phyloP scores from a whole-genome alignment of 371 early-diverging fungal species.

The Mortierella polycephala region DNA sequence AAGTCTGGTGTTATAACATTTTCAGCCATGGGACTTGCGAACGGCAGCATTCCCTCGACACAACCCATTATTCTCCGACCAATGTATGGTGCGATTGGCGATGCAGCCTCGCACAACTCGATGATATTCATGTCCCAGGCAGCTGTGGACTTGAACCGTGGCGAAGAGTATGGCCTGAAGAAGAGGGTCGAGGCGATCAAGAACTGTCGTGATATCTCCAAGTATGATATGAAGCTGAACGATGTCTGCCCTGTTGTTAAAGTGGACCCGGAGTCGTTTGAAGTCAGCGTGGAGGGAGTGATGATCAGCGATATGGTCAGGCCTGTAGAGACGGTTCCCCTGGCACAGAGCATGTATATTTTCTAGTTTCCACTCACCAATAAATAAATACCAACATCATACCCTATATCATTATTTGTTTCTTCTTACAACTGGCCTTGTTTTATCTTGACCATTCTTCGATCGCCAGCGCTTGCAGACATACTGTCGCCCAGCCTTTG shows the following conservation, averaged over 20 bases:
- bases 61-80: constrained; percentile 87
- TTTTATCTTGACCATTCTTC: too few species aligned
- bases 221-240: constrained; percentile 90
- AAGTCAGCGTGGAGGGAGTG: constrained; percentile 82
- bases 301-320: constrained; percentile 67
- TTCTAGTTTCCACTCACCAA: constrained; percentile 63
- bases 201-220: constrained; percentile 79
- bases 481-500: too few species aligned
- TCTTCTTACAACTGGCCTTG: too few species aligned
- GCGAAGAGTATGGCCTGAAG: constrained; percentile 67
- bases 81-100: constrained; percentile 81
- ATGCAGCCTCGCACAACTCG: constrained; percentile 65
- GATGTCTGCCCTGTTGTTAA: constrained; percentile 75
- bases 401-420: too few species aligned
- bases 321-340: constrained; percentile 76
- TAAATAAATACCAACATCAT: background rate
- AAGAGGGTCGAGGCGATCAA: constrained; percentile 80
- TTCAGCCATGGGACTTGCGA: constrained; percentile 90
- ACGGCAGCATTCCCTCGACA: constrained; percentile 92
- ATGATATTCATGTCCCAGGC: constrained; percentile 85
- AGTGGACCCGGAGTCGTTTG: constrained; percentile 93
- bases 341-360: constrained; percentile 79
- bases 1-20: constrained; percentile 89
- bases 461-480: too few species aligned
- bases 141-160: constrained; percentile 68